Evolutionary conservation across 176 grass and related monocot species (phyloP).

Genomic region (Calamus simplicifolius): DNA sequence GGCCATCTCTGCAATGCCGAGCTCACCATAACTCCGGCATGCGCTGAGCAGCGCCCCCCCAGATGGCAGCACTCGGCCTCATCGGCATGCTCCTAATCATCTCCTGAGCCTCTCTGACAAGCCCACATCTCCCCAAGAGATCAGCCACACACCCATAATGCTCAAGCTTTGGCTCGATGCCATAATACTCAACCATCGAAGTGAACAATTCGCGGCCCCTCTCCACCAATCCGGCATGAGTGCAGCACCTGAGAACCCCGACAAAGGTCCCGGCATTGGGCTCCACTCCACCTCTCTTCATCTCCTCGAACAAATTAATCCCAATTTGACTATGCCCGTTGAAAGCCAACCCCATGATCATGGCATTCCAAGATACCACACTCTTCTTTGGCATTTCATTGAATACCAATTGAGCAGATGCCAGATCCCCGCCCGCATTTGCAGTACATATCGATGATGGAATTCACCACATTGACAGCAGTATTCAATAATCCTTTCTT

Average conservation of each 20-base stretch:
- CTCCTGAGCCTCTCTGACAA: constrained; percentile 33
- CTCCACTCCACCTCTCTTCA: constrained; percentile 1
- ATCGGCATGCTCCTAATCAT: constrained; percentile 37
- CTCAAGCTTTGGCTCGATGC: constrained; percentile 26
- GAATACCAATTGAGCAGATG: constrained; percentile 23
- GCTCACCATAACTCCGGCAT: constrained; percentile 30
- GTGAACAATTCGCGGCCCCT: constrained; percentile 34
- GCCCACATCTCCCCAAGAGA: constrained; percentile 45
- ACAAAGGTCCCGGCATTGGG: constrained; percentile 54
- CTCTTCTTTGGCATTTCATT: constrained; percentile 19
- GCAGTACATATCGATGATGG: constrained; percentile 55
- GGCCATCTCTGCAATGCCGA: constrained; percentile 37
- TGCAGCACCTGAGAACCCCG: constrained; percentile 46
- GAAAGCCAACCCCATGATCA: constrained; percentile 38
- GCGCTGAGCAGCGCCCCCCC: constrained; percentile 43
- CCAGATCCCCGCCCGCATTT: no score
- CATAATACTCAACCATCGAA: constrained; percentile 26
- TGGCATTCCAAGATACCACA: constrained; percentile 50
- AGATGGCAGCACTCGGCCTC: constrained; percentile 47
- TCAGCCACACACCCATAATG: constrained; percentile 61
- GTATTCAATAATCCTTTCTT: constrained; percentile 15
- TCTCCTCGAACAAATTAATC: constrained; percentile 39
- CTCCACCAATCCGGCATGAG: constrained; percentile 38
- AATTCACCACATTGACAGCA: constrained; percentile 36
- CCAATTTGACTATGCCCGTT: constrained; percentile 37